Evolutionary conservation across 306 rosid species (phyloP), one percentile per base, ranked within the genome.

Genomic region (Quercus alba): DNA sequence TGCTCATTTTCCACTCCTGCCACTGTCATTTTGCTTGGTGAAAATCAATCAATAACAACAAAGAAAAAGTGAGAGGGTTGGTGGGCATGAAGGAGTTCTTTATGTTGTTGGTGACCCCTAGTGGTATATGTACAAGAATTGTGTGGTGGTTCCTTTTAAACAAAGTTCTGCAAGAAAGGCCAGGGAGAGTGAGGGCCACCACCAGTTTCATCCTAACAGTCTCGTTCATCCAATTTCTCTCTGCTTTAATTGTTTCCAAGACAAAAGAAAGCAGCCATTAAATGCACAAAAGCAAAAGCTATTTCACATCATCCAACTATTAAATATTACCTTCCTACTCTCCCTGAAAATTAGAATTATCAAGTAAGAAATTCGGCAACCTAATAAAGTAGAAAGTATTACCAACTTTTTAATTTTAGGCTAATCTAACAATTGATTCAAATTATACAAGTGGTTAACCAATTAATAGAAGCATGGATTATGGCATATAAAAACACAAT

Each of bases 261-360:
- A 76, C 15, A 75, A 75, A 75, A 70, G 87, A 56, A 55, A 57
- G 73, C 76, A 57, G 46, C 62, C 73, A 80, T 64, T 84, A 12
- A 82, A 79, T 84, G 83, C 83, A 23, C 70, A 55, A 54, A 30
- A 69, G 70, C 55, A 77, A 84, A 77, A 74, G 54, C 35, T 21
- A 68, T 35, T 68, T 33, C 72, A n/a, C 46, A 68, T 68, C 52
- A 33, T 19, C 25, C 28, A 18, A 19, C 9, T 2, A 19, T 35
- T 35, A 10, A 33, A 67, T 12, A 15, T 33, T 33, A 54, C 35
- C 55, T 67, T 25, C 38, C 80, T 54, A 41, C 68, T 77, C 75
- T 68, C 55, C 68, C 68, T 4, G 72, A 67, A 67, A 18, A 33
- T 8, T 19, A 66, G 49, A 31, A 17, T 66, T 66, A 30, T 18